Conservation (phyloP, 768 basidiomycete species). For the Mycena albidolilacea region DNA sequence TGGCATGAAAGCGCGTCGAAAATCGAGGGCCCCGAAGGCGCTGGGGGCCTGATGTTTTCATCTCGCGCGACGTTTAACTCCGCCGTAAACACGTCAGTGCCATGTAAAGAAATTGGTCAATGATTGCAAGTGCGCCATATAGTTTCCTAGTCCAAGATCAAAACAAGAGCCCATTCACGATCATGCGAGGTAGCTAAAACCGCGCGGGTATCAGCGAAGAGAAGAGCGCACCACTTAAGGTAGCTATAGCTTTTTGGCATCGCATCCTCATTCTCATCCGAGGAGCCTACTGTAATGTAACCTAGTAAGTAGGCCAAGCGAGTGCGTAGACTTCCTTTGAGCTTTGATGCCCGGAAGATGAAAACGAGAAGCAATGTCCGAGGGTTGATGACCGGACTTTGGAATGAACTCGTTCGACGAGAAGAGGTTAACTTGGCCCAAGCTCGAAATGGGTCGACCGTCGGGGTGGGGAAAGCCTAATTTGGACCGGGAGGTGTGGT, state of each 20-base stretch:
- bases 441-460: slow-evolving; percentile 2
- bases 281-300: slow-evolving; percentile 25
- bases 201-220: slow-evolving; percentile 18
- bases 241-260: slow-evolving; percentile 36
- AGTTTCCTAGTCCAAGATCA: not conserved
- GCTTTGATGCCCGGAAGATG: slow-evolving; percentile 35
- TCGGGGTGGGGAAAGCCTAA: slow-evolving; percentile 13
- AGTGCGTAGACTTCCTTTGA: slow-evolving; percentile 1
- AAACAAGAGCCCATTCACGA: not conserved
- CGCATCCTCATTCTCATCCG: slow-evolving; percentile 26
- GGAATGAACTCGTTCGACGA: slow-evolving; percentile 15
- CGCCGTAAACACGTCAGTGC: too few species aligned
- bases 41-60: too few species aligned
- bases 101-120: not conserved
- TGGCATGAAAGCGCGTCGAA: too few species aligned
- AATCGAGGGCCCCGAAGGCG: too few species aligned
- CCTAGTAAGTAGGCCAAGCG: not conserved
- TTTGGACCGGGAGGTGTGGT: not conserved
- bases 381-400: slow-evolving; percentile 34
- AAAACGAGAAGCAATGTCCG: slow-evolving; percentile 32
- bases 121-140: not conserved
- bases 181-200: slow-evolving; percentile 6
- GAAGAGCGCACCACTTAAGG: slow-evolving; percentile 14
- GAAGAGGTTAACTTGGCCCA: not conserved
- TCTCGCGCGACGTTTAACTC: too few species aligned